Percentiles rank a stretch among this genome's conserved stretches.
These are phyloP conservation scores for Pulicaria dysenterica DNA, from an alignment of 129 eudicot genomes.

Conservation along the genomic window DNA sequence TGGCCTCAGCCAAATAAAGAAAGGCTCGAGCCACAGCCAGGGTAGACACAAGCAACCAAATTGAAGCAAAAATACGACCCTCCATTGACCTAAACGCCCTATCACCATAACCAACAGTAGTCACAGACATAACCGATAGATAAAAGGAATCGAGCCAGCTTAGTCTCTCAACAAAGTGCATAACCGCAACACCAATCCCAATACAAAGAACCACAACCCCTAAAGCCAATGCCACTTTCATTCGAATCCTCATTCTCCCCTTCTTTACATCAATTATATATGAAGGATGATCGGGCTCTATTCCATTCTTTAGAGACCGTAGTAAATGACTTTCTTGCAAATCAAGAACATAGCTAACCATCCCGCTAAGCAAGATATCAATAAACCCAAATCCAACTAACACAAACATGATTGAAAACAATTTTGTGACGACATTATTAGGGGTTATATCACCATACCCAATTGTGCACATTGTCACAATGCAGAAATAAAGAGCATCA, in stretches of 20 bases:
- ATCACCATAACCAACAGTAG: slow-evolving; percentile 97
- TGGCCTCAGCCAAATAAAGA: slow-evolving; percentile 93
- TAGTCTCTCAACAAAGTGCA: slow-evolving; percentile 84
- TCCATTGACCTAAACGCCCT: slow-evolving; percentile 68
- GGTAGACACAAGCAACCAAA: slow-evolving; percentile 98
- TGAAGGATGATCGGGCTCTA: slow-evolving; percentile 39
- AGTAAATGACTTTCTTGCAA: slow-evolving; percentile 85
- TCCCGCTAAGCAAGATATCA: slow-evolving; percentile 87
- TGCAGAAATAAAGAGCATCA: slow-evolving; percentile 91
- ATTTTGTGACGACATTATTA: slow-evolving; percentile 52
- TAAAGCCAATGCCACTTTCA: slow-evolving; percentile 91
- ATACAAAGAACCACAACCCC: slow-evolving; percentile 90
- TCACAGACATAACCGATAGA: slow-evolving; percentile 94
- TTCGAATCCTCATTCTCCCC: slow-evolving; percentile 92
- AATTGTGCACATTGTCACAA: slow-evolving; percentile 96
- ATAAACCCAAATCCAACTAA: slow-evolving; percentile 89
- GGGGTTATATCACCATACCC: slow-evolving; percentile 98
- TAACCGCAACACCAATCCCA: slow-evolving; percentile 73
- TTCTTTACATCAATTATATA: slow-evolving; percentile 78
- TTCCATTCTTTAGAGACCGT: slow-evolving; percentile 46
- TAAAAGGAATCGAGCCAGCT: slow-evolving; percentile 85
- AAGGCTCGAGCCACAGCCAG: slow-evolving; percentile 98
- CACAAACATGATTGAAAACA: slow-evolving; percentile 84
- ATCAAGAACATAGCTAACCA: slow-evolving; percentile 93
- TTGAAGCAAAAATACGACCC: slow-evolving; percentile 80